Evolutionary conservation across 139 green algal genomes (phyloP), one percentile per base, ranked within the genome.

Genomic region (Coelastrella sp.): DNA sequence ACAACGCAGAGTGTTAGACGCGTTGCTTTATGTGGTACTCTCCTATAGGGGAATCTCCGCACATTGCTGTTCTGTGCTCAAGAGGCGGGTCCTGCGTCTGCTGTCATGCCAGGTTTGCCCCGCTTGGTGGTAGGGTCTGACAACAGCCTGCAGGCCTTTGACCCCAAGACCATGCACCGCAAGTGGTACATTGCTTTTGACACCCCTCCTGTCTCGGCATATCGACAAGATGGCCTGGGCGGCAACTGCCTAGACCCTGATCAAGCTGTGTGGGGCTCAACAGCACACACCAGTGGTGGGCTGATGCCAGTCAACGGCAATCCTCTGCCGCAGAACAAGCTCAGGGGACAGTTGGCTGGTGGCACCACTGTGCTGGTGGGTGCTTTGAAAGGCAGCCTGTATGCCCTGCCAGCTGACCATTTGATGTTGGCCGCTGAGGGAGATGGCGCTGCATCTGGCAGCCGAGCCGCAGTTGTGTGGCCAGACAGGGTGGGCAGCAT

Each of bases 161-260:
- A 96, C 87, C 53, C 66, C n/a, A 43, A 73, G 4, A 89, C 83
- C 21, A 87, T 92, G 3, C 81, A 79, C 45, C 84, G 90, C 41
- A 86, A 88, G 30, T 98, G 95, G 95, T 73, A 74, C 9, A 68
- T 92, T 15, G 41, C 41, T 32, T 95, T 98, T 72, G 80, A 90
- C 6, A 83, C 91, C 1, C 91, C 92, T 7, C 94, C 95, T 4
- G 82, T 96, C 0, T 88, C 87, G 2, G 95, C 90, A 0, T 96
- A 93, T 57, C 68, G 43, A 6, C 37, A 72, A 6, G 51, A 71
- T 38, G 53, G 69, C 8, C 5, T 25, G 5, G 64, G 53, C 3
- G 73, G 41, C 59, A 88, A 63, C 45, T 67, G 25, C 51, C 75
- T 62, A 43, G 74, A 53, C 32, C 78, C 59, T 48, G 84, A 59